A percentile compares a stretch with the other conserved stretches of the same genome.
Evolutionary conservation across 768 basidiomycete species (phyloP).

Genomic region (Infundibulicybe gibba): DNA sequence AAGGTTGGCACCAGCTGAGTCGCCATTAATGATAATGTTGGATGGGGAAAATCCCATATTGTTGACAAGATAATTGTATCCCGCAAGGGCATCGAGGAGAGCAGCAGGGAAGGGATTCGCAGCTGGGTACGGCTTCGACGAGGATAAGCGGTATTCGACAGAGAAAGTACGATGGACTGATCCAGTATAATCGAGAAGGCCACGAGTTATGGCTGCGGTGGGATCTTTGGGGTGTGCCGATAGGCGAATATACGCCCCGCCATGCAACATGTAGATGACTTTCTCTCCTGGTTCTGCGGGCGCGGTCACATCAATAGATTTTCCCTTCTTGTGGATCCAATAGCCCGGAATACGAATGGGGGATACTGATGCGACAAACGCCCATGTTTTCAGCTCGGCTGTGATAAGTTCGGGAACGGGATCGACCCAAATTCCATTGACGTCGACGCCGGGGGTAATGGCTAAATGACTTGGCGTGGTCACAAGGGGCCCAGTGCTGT

Average conservation of each 20-base stretch:
- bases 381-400: slow-evolving; percentile 39
- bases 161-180: slow-evolving; percentile 49
- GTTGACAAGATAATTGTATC: slow-evolving; percentile 67
- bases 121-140: slow-evolving; percentile 33
- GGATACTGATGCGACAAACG: slow-evolving; percentile 31
- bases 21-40: slow-evolving; percentile 66
- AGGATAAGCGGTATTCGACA: slow-evolving; percentile 70
- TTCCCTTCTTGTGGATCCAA: slow-evolving; percentile 45
- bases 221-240: slow-evolving; percentile 56
- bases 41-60: slow-evolving; percentile 50
- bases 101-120: slow-evolving; percentile 70
- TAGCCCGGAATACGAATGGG: slow-evolving; percentile 51
- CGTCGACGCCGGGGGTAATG: slow-evolving; percentile 33
- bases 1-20: slow-evolving; percentile 79
- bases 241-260: slow-evolving; percentile 51
- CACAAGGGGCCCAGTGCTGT: slow-evolving; percentile 31
- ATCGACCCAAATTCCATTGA: slow-evolving; percentile 48
- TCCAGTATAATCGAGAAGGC: slow-evolving; percentile 41
- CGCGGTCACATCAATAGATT: slow-evolving; percentile 27
- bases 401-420: slow-evolving; percentile 36
- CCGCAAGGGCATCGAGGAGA: slow-evolving; percentile 70
- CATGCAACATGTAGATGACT: slow-evolving; percentile 60
- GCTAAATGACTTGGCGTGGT: slow-evolving; percentile 33
- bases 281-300: slow-evolving; percentile 47
- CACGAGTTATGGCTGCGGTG: slow-evolving; percentile 40